A percentile compares a stretch with the other conserved stretches of the same genome.
These are phyloP conservation scores for Chrysopogon serrulatus DNA, from an alignment of 176 grass and related monocot genomes.

Conservation along the genomic window DNA sequence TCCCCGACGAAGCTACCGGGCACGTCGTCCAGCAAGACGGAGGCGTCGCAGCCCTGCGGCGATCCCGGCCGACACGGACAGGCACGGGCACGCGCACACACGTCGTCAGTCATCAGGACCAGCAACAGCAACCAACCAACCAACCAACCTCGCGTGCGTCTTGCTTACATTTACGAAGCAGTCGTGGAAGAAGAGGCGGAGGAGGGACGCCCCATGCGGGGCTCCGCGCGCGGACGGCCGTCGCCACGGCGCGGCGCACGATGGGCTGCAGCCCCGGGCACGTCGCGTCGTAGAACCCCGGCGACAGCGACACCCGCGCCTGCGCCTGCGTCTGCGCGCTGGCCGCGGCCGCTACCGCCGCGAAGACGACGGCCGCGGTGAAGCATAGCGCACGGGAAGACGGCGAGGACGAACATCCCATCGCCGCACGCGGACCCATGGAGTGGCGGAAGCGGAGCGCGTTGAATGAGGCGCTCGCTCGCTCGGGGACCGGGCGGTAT, in stretches of 20 bases:
- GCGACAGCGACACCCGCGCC: slow-evolving; percentile 34
- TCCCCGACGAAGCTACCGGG: slow-evolving; percentile 55
- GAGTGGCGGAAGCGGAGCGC: not conserved
- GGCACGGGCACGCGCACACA: not conserved
- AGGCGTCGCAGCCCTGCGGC: slow-evolving; percentile 81
- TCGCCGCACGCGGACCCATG: not conserved
- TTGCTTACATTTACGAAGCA: slow-evolving; percentile 69
- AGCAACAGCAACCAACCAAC: not conserved
- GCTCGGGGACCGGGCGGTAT: not conserved
- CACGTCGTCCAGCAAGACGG: slow-evolving; percentile 66
- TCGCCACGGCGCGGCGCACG: slow-evolving; percentile 48
- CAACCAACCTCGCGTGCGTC: no score
- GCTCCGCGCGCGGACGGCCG: slow-evolving; percentile 47
- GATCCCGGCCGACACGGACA: no score
- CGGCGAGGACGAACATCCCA: not conserved
- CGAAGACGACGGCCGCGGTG: not conserved
- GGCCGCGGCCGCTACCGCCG: no score
- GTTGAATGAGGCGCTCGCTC: not conserved
- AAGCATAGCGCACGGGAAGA: not conserved
- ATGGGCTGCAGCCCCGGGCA: slow-evolving; percentile 40
- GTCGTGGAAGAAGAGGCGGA: slow-evolving; percentile 82
- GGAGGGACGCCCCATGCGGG: slow-evolving; percentile 69
- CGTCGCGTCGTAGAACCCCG: slow-evolving; percentile 38
- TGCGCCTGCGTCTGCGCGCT: no score
- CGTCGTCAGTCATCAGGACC: no score